Evolutionary conservation across 352 stramenopile genomes (phyloP), one percentile per base, ranked within the genome.

Genomic region (Phytophthora tentaculata): DNA sequence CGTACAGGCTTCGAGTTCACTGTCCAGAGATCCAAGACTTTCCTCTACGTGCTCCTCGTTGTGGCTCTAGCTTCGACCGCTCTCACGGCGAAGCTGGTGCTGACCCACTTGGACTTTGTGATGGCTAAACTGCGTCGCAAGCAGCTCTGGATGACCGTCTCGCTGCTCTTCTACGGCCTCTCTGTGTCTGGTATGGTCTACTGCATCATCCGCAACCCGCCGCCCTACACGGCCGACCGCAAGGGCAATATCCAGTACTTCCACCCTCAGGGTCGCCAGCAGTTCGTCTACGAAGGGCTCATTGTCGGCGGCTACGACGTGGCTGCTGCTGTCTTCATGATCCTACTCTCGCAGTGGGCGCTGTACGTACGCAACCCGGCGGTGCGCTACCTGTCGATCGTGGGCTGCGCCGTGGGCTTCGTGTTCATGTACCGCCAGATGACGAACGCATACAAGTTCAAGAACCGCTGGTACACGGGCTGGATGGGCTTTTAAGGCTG

Each of bases 151-250:
- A 94, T 96, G 83, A 91, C 83, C 1, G 87, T 96, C 35, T 96
- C 88, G 43, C 70, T 96, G 64, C 77, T 96, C 24, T 96, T 96
- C 65, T 96, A 95, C 61, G 86, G 88, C 0, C 84, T 96, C 10
- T 96, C 88, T 14, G 87, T 96, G 16, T 96, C 88, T 5, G 88
- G 88, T 17, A 96, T 96, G 88, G 88, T 96, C 6, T 96, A 92
- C 77, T 96, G 88, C 68, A 96, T 96, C 80, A 95, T 96, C 63
- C 88, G 88, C 62, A 88, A 96, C 70, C 88, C 88, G 29, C 81
- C 86, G 44, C 69, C 84, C 28, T 96, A 91, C 73, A 55, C 73
- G 23, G 77, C 78, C 32, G 83, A 94, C 62, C 84, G 86, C 61
- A 89, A 86, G 50, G 88, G 87, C 67, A 91, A 91, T 64, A 88